Percentiles rank a stretch among this genome's conserved stretches.
phyloP scores from a whole-genome alignment of 306 rosid genomes.

The Biancaea sappan region DNA sequence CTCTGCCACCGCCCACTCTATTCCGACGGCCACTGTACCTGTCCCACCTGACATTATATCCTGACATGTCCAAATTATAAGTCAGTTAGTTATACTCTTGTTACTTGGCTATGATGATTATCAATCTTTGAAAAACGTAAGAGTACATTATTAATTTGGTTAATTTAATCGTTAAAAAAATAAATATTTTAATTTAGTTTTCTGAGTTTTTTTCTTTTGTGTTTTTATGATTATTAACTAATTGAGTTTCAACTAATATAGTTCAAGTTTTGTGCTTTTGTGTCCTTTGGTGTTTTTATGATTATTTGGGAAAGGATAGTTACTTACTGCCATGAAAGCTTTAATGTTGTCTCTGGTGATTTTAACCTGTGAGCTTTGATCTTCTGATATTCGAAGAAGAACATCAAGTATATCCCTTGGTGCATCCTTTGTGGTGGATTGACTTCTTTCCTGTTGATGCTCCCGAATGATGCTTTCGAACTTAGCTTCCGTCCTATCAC shows the following conservation, averaged over 20 bases:
- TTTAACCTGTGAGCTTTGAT: constrained; percentile 44
- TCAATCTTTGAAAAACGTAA: no score
- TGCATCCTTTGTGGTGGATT: background rate
- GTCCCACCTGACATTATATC: constrained; percentile 66
- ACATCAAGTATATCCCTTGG: constrained; percentile 33
- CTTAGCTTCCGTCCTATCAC: constrained; percentile 42
- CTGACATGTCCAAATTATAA: constrained; percentile 32
- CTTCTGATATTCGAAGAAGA: constrained; percentile 45
- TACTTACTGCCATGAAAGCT: constrained; percentile 61
- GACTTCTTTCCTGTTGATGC: constrained; percentile 51
- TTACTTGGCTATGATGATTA: no score
- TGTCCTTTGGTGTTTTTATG: no score
- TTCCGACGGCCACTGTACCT: constrained; percentile 46
- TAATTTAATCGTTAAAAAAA: no score
- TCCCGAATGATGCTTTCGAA: constrained; percentile 52
- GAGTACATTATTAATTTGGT: no score
- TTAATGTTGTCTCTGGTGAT: constrained; percentile 62
- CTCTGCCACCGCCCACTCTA: constrained; percentile 66
- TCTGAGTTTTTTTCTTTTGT: no score
- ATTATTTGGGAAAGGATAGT: background rate
- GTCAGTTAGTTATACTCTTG: no score
- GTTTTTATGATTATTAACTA: no score
- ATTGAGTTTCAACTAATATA: no score
- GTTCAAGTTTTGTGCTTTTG: no score
- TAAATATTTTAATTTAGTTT: no score